Base-by-base conservation (phyloP, 1,284 basidiomycete species). In the Grifola frondosa region DNA sequence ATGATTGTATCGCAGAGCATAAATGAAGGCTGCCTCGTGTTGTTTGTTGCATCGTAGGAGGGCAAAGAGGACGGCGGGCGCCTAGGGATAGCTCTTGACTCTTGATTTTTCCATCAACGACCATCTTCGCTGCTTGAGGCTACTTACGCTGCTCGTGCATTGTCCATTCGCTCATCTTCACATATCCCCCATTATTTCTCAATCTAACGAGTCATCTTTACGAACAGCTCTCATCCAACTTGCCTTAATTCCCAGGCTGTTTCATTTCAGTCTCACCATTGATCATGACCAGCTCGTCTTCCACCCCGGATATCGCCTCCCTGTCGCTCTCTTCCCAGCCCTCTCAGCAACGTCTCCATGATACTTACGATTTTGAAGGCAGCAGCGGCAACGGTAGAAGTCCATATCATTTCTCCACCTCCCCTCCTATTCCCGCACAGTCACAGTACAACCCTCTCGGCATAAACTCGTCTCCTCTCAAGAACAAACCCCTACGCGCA, bases 321-420 rank as follows among this genome's bases (percentile, higher is more conserved):
- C 69, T 90, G 60, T 81, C 84, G 60, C 78, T 89, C 67, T 74
- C 75, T 67, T 73, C 78, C 41, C 68, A 71, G 60, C 64, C 69
- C 55, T 71, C 76, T 50, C 80, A 79, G 67, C 81, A 78, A 80
- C 85, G 84, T 76, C 77, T 85, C 74, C 80, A 89, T 72, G 86
- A 89, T 66, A 68, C 72, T 85, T 88, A 88, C 69, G 88, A 90
- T 74, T 87, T 82, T 68, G 84, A 88, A 64, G 75, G 71, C 67
- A 71, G 70, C 62, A 61, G 67, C 57, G 64, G 63, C 54, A 73
- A 70, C 46, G 68, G 62, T 62, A 78, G 82, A 64, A 66, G 68
- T 51, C 80, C 72, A 55, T 87, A 82, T 67, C 83, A 83, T 61
- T 89, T 81, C 64, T 69, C 77, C 41, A 82, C 85, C 13, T 79